phyloP scores from a whole-genome alignment of 169 alveolate genomes.

The Nephromyces sp. region DNA sequence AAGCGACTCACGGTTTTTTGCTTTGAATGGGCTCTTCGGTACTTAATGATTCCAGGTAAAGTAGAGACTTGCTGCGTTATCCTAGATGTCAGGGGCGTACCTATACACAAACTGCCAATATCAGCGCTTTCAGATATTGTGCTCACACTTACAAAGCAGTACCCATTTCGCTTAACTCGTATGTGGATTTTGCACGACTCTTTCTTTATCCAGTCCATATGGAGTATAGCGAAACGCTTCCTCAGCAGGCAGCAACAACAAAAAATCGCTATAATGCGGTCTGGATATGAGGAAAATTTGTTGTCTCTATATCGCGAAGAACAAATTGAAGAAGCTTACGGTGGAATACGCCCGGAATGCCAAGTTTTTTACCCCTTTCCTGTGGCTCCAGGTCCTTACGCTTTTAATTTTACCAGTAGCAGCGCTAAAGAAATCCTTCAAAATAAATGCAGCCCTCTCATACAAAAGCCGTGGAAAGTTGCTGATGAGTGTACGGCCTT shows the following conservation, averaged over 20 bases:
- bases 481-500: conserved; percentile 15
- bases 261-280: conserved; percentile 37
- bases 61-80: conserved; percentile 51
- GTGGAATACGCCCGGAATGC: conserved; percentile 45
- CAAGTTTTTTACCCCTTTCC: conserved; percentile 40
- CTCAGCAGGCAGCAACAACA: conserved; percentile 54
- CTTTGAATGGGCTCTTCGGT: conserved; percentile 54
- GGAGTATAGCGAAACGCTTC: conserved; percentile 48
- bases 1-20: conserved; percentile 42
- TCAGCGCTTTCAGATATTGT: conserved; percentile 47
- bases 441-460: no score
- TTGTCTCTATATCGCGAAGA: conserved; percentile 25
- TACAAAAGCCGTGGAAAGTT: conserved; percentile 1
- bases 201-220: conserved; percentile 40
- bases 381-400: conserved; percentile 42
- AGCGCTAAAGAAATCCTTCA: no score
- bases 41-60: conserved; percentile 46
- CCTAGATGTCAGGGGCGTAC: conserved; percentile 46
- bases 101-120: conserved; percentile 45
- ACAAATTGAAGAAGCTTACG: conserved; percentile 49
- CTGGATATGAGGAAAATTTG: conserved; percentile 25
- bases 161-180: conserved; percentile 48
- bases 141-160: conserved; percentile 49
- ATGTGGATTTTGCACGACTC: conserved; percentile 54
- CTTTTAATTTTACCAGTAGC: neutral